A percentile compares a stretch with the other conserved stretches of the same genome.
Evolutionary conservation across 352 stramenopile species (phyloP).

Genomic region (Elongisporangium anandrum): DNA sequence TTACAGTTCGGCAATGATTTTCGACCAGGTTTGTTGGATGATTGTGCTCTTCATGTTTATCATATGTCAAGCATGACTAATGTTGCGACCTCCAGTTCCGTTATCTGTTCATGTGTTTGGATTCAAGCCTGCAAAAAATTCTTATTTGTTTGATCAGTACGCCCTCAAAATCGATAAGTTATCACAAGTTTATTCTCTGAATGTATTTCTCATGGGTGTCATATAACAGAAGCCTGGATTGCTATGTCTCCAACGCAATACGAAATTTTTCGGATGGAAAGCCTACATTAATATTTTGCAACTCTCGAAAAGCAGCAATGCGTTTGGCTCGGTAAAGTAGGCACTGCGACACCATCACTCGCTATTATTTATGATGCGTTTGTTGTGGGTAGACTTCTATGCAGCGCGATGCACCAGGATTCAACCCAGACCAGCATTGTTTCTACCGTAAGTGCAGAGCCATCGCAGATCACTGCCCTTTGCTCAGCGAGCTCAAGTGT

Average conservation of each 20-base stretch:
- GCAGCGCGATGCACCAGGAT: background rate
- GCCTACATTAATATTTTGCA: constrained; percentile 59
- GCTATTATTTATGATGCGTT: background rate
- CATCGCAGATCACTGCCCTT: background rate
- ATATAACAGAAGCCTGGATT: constrained; percentile 36
- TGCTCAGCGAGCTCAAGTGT: too few relatives aligned
- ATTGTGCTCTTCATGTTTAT: background rate
- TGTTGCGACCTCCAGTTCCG: constrained; percentile 13
- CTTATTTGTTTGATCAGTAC: constrained; percentile 33
- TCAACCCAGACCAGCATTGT: background rate
- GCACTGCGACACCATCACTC: background rate
- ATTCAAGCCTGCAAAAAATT: constrained; percentile 16
- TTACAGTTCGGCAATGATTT: constrained; percentile 39
- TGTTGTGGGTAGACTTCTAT: background rate
- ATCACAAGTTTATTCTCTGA: background rate
- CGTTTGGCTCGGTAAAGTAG: constrained; percentile 19
- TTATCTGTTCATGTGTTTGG: constrained; percentile 23
- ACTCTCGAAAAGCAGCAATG: constrained; percentile 18
- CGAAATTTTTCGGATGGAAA: constrained; percentile 33
- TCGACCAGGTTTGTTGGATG: constrained; percentile 19
- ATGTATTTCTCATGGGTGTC: background rate
- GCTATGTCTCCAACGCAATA: constrained; percentile 36
- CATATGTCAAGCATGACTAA: background rate
- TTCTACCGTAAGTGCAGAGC: background rate
- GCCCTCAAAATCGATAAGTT: background rate